Percentiles rank a stretch among this genome's conserved stretches.
Conservation (phyloP, 306 rosid genomes). For the Glycine tomentella region DNA sequence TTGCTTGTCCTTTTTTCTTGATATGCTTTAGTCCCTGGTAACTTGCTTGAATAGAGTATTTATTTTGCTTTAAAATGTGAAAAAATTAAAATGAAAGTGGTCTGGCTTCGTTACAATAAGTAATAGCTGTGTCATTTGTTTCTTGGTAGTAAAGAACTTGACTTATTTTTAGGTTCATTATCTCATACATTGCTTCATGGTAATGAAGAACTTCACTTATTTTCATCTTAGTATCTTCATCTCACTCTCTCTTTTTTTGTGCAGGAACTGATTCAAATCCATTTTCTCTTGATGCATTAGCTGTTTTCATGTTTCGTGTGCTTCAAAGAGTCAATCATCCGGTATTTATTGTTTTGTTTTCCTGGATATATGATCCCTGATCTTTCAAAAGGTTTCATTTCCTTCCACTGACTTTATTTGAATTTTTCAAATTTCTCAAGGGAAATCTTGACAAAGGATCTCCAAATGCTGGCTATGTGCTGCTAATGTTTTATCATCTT, state of each 20-base stretch:
- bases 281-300: conserved; percentile 86
- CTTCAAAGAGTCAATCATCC: conserved; percentile 94
- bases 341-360: conserved; percentile 55
- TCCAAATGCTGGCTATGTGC: conserved; percentile 94
- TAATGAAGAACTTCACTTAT: conserved; percentile 25
- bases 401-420: conserved; percentile 44
- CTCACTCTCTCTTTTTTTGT: conserved; percentile 41
- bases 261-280: conserved; percentile 97
- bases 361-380: conserved; percentile 31
- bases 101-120: conserved; percentile 10
- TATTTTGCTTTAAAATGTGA: conserved; percentile 24
- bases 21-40: conserved; percentile 16
- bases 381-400: neutral
- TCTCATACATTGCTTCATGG: conserved; percentile 25
- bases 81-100: neutral
- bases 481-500: conserved; percentile 95
- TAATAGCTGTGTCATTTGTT: conserved; percentile 9
- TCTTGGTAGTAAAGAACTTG: conserved; percentile 21
- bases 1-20: neutral
- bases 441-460: conserved; percentile 95
- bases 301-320: conserved; percentile 86
- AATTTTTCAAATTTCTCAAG: conserved; percentile 52
- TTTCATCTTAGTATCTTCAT: conserved; percentile 37
- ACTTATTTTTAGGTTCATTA: conserved; percentile 26
- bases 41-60: neutral